Base-by-base conservation (phyloP, 108 stramenopile species). In the Schizochytrium sp. region DNA sequence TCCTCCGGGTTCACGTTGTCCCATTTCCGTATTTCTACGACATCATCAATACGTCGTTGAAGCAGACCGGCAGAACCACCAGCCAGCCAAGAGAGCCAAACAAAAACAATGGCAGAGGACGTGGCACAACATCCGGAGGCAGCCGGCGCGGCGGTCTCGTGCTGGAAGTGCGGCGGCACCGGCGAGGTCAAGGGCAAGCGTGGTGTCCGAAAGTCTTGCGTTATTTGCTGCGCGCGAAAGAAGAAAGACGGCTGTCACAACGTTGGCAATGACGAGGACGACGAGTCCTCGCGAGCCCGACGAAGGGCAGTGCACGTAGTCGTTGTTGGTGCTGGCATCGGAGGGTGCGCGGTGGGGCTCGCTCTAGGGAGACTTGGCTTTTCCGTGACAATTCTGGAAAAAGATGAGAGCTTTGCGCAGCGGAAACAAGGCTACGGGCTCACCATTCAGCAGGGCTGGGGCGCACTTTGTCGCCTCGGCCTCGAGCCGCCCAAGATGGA, bases 361-460 rank as follows among this genome's bases (percentile, higher is more conserved):
- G 96, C 97, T 5, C 93, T 96, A 43, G 91, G 91, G 59, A 96
- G 96, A 89, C 93, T 96, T 4, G 89, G 91, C 28, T 95, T 97
- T 60, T 89, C 93, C 5, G 95, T 90, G 72, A 57, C 72, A 5
- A 91, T 97, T 8, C 95, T 92, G 90, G 97, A 97, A 88, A 91
- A 94, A n/a, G 97, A 97, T 89, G 60, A 83, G 41, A 90, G 92
- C 41, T 96, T 95, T 72, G 89, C 89, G 55, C 93, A 95, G 71
- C 93, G 97, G 60, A 87, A 72, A 5, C 96, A 96, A 88, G 96
- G 95, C 28, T 97, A 97, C 88, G 97, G 96, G 12, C 90, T 97
- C 23, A 97, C 97, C 4, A 92, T 97, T 91, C 97, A 97, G 89
- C 97, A 97, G 90, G 97, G 95, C 28, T 90, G 92, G 28, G 91